Percentiles rank a stretch among this genome's conserved stretches.
phyloP scores from a whole-genome alignment of 257 asterid species.

The Cinchona pubescens region DNA sequence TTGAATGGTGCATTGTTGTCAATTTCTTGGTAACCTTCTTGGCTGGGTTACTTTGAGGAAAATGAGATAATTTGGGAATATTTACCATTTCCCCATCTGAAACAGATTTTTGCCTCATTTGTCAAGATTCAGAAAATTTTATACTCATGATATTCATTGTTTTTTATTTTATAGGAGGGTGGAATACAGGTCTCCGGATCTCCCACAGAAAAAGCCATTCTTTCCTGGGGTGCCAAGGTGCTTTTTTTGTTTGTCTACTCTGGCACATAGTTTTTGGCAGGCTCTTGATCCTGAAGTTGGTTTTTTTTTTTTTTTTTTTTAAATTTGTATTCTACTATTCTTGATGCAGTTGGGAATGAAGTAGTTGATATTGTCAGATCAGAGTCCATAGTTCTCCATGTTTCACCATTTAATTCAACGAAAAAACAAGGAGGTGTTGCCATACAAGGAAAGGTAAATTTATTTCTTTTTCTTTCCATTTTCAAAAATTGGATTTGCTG shows the following conservation, averaged over 20 bases:
- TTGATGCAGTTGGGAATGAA: slow-evolving; percentile 81
- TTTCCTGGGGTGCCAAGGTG: slow-evolving; percentile 93
- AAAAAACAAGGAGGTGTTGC: slow-evolving; percentile 95
- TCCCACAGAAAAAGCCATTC: slow-evolving; percentile 95
- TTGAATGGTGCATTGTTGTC: background rate
- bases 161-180: slow-evolving; percentile 50
- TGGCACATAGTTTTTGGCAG: background rate
- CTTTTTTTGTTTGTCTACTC: background rate
- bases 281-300: slow-evolving; percentile 14
- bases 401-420: slow-evolving; percentile 88
- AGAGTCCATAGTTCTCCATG: slow-evolving; percentile 78
- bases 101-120: background rate
- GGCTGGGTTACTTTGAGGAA: background rate
- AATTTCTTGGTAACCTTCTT: slow-evolving; percentile 1
- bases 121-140: background rate
- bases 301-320: slow-evolving; percentile 13
- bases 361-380: slow-evolving; percentile 68
- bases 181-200: slow-evolving; percentile 81
- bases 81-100: background rate
- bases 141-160: slow-evolving; percentile 11
- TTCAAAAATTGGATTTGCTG: background rate
- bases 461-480: slow-evolving; percentile 11
- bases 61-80: background rate
- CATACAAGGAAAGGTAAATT: slow-evolving; percentile 61
- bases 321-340: no score